Evolutionary conservation across 2,329 filamentous ascomycete genomes (phyloP).

Genomic region (Pseudocercospora fijiensis): DNA sequence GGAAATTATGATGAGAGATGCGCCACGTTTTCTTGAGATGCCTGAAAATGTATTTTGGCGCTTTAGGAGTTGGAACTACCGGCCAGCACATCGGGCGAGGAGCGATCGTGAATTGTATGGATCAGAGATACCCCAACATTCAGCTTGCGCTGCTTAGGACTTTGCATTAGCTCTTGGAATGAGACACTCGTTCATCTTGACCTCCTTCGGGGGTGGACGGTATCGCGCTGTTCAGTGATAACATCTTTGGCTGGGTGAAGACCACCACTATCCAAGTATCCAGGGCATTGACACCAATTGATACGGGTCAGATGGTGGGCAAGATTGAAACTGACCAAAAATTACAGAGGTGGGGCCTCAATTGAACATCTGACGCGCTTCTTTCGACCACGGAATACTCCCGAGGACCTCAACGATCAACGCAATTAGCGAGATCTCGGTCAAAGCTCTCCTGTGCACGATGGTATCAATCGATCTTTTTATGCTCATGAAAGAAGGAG

Average conservation of each 20-base stretch:
- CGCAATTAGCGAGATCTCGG: neutral
- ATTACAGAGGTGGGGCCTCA: neutral
- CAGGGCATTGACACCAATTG: neutral
- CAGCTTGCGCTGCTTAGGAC: neutral
- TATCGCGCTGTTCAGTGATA: neutral
- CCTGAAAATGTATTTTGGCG: neutral
- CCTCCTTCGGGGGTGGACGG: neutral
- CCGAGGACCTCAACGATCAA: neutral
- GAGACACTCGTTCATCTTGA: neutral
- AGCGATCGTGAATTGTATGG: neutral
- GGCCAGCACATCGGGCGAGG: neutral
- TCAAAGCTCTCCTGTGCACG: neutral
- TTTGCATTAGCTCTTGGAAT: neutral
- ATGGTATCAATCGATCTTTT: neutral
- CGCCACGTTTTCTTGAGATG: neutral
- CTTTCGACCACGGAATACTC: neutral
- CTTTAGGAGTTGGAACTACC: neutral
- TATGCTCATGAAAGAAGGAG: neutral
- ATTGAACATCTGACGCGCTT: neutral
- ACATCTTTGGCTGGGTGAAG: neutral
- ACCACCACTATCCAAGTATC: neutral
- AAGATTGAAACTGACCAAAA: neutral
- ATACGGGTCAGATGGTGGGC: neutral
- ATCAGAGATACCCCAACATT: constrained; percentile 8
- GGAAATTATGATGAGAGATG: neutral